Conservation (phyloP, 495 filamentous ascomycete species). For the Neurospora sp. region DNA sequence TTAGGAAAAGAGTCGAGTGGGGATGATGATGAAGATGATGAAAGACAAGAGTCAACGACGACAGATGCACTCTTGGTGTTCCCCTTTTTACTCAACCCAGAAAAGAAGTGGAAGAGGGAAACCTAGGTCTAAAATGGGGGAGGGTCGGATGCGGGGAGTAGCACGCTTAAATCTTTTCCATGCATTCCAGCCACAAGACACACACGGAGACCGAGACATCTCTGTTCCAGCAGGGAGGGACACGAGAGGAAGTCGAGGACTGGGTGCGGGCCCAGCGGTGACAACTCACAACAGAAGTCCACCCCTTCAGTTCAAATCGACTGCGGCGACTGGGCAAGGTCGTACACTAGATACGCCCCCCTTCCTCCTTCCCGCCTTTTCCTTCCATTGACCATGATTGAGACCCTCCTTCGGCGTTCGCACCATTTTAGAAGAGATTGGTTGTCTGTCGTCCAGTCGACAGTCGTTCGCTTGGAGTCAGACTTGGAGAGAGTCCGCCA, state of each 20-base stretch:
- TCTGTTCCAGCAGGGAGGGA: background rate
- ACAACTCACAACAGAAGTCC: background rate
- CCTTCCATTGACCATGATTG: background rate
- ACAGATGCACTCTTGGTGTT: background rate
- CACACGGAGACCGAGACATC: background rate
- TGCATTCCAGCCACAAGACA: background rate
- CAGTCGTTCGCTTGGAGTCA: slow-evolving; percentile 6
- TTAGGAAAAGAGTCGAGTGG: background rate
- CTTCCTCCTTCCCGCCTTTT: background rate
- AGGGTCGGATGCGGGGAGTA: background rate
- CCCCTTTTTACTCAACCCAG: background rate
- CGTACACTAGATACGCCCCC: background rate
- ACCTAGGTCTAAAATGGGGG: background rate
- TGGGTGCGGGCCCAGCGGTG: background rate
- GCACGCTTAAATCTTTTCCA: background rate
- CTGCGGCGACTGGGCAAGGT: background rate
- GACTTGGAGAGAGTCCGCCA: slow-evolving; percentile 23
- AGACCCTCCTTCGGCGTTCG: background rate
- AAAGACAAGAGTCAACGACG: no score
- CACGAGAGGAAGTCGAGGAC: background rate
- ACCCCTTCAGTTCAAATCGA: background rate
- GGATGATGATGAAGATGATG: no score
- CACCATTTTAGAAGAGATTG: background rate
- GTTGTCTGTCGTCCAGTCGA: background rate
- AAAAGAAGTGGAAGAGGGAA: background rate